These are phyloP conservation scores for Fusarium denticulatum DNA, from an alignment of 2,329 filamentous ascomycete genomes.

Conservation along the genomic window DNA sequence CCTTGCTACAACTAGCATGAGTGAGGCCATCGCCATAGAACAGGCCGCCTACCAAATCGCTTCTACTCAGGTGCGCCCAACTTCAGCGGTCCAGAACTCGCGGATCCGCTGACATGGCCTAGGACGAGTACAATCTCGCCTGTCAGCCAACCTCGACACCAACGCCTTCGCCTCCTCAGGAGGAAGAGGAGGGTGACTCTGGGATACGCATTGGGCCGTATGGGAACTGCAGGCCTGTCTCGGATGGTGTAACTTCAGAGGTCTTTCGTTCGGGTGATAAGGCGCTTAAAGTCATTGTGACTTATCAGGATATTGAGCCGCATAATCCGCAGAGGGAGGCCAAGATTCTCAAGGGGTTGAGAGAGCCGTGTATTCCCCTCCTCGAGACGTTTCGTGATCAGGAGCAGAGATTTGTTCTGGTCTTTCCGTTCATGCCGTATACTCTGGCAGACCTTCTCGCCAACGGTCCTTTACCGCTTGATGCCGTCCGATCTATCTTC, in stretches of 20 bases:
- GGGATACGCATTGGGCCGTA: slow-evolving; percentile 65
- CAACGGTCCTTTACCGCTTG: slow-evolving; percentile 48
- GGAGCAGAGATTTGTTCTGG: slow-evolving; percentile 77
- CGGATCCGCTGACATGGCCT: slow-evolving; percentile 38
- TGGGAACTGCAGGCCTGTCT: slow-evolving; percentile 62
- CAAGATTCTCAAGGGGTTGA: slow-evolving; percentile 72
- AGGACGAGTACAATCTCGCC: slow-evolving; percentile 69
- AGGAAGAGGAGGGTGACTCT: slow-evolving; percentile 19
- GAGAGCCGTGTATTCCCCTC: slow-evolving; percentile 70
- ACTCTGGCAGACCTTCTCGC: slow-evolving; percentile 76
- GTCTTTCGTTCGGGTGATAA: slow-evolving; percentile 75
- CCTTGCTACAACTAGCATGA: slow-evolving; percentile 44
- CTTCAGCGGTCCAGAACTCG: slow-evolving; percentile 24
- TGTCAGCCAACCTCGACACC: slow-evolving; percentile 45
- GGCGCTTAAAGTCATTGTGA: slow-evolving; percentile 88
- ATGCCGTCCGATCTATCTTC: slow-evolving; percentile 59
- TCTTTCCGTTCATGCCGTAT: slow-evolving; percentile 84
- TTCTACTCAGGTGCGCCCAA: slow-evolving; percentile 62
- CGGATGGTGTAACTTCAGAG: slow-evolving; percentile 79
- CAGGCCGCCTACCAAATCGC: slow-evolving; percentile 69
- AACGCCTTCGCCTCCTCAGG: slow-evolving; percentile 1
- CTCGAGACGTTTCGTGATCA: slow-evolving; percentile 79
- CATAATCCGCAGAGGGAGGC: slow-evolving; percentile 86
- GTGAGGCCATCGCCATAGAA: slow-evolving; percentile 72
- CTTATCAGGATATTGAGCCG: slow-evolving; percentile 77